These are phyloP conservation scores for Cubamyces lactineus DNA, from an alignment of 768 basidiomycete genomes.

Conservation along the genomic window DNA sequence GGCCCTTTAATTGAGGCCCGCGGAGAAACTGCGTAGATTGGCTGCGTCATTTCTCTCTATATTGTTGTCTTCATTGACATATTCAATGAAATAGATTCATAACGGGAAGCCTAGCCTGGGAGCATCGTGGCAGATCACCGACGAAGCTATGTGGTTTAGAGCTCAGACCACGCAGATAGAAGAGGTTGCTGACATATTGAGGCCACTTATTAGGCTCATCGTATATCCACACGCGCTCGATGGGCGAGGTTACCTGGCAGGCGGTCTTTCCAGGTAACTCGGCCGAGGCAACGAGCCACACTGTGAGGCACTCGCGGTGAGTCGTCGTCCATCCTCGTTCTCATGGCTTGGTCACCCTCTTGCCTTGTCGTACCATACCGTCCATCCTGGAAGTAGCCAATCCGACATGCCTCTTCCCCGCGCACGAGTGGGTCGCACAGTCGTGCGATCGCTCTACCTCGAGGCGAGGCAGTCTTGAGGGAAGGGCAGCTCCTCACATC, in stretches of 20 bases:
- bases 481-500: neutral
- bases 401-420: slow-evolving; percentile 1
- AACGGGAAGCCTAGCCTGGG: too few relatives aligned
- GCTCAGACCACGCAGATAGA: too few relatives aligned
- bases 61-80: too few relatives aligned
- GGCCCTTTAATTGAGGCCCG: too few relatives aligned
- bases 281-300: neutral
- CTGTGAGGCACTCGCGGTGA: neutral
- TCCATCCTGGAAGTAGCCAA: slow-evolving; percentile 6
- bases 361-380: slow-evolving; percentile 9
- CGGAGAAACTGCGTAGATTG: too few relatives aligned
- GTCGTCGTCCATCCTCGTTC: neutral
- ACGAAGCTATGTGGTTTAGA: too few relatives aligned
- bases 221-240: too few relatives aligned
- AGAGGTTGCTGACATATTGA: slow-evolving; percentile 2
- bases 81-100: too few relatives aligned
- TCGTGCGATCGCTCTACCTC: slow-evolving; percentile 14
- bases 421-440: slow-evolving; percentile 15
- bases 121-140: too few relatives aligned
- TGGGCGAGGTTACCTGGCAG: neutral
- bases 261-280: neutral
- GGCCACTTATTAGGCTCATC: neutral
- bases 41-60: too few relatives aligned
- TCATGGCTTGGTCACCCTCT: neutral
- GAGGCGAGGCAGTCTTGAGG: slow-evolving; percentile 9